Evolutionary conservation across 2,329 filamentous ascomycete genomes (phyloP), one percentile per base, ranked within the genome.

Genomic region (Aspergillus puulaauensis): DNA sequence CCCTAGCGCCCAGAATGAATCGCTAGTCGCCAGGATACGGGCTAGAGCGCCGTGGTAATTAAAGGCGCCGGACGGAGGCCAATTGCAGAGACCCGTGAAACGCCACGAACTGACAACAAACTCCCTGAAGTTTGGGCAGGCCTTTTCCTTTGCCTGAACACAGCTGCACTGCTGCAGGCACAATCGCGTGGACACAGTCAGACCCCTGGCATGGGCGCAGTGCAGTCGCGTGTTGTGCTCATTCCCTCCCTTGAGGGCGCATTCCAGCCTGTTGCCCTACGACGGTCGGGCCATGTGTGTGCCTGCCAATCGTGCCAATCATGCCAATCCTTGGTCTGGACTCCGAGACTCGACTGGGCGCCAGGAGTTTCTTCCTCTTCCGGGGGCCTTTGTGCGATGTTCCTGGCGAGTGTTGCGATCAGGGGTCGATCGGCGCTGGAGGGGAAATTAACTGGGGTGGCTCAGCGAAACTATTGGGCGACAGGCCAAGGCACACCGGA

Each of bases 41-140:
- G 55, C 55, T 57, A 52, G 21, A 54, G 6, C 21, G n/a, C 11
- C 33, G 46, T 41, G 48, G 37, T 57, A 47, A 57, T 57, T 52
- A 52, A 57, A 52, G 23, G 21, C 43, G 17, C 48, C 48, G 21
- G 17, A 2, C 15, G 11, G 47, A 55, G 37, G 27, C 53, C 53
- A 55, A 55, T 55, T 23, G 45, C 33, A 21, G 46, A n/a, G 35
- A 11, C 27, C 27, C 27, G 27, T 31, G 27, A 31, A 31, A 31
- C 27, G 27, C 27, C 27, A 31, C 27, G 27, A 31, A 31, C 27
- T 31, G 27, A 31, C 27, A 31, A 31, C 27, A 31, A 31, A 31
- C 27, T 31, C 8, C 24, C 27, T 31, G 27, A 11, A 31, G 27
- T 31, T 31, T 31, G 27, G 4, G 27, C 23, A 6, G 23, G 2